Percentiles rank a stretch among this genome's conserved stretches.
phyloP scores from a whole-genome alignment of 2,329 filamentous ascomycete genomes.

The Epicoccum nigrum region DNA sequence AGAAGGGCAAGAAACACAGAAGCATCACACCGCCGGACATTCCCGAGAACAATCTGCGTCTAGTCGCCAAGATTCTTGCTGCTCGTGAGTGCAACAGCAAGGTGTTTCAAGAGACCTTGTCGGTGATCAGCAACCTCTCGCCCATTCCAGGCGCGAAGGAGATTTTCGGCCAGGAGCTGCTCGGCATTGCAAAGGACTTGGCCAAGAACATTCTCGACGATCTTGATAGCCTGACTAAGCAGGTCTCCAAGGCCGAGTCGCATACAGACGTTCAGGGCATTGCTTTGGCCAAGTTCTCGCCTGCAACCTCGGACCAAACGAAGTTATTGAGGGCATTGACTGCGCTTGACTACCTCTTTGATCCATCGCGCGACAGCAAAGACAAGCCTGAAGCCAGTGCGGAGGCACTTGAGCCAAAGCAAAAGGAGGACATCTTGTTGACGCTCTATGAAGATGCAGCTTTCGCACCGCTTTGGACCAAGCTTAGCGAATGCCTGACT shows the following conservation, averaged over 20 bases:
- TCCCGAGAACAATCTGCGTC: conserved; percentile 83
- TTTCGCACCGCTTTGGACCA: conserved; percentile 90
- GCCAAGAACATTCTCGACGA: conserved; percentile 85
- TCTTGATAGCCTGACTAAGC: conserved; percentile 80
- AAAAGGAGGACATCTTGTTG: conserved; percentile 82
- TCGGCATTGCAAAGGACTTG: conserved; percentile 81
- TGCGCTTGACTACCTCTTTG: conserved; percentile 93
- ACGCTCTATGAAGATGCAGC: conserved; percentile 89
- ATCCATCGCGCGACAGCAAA: conserved; percentile 70
- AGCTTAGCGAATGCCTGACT: conserved; percentile 84
- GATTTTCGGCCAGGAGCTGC: conserved; percentile 90
- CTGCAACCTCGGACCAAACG: conserved; percentile 93
- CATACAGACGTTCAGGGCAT: conserved; percentile 96
- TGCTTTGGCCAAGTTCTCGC: conserved; percentile 92
- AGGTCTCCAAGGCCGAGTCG: conserved; percentile 84
- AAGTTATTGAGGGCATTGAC: conserved; percentile 92
- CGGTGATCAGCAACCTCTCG: conserved; percentile 98
- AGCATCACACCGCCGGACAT: conserved; percentile 81
- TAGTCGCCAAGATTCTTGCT: conserved; percentile 96
- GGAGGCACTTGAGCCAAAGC: conserved; percentile 65
- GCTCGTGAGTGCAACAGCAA: conserved; percentile 96
- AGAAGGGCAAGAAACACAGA: conserved; percentile 60
- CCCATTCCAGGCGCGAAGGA: conserved; percentile 88
- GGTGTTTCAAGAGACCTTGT: conserved; percentile 96
- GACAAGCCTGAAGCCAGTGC: conserved; percentile 50